Conservation (phyloP, 2,329 filamentous ascomycete species). For the Leptographium procerum region DNA sequence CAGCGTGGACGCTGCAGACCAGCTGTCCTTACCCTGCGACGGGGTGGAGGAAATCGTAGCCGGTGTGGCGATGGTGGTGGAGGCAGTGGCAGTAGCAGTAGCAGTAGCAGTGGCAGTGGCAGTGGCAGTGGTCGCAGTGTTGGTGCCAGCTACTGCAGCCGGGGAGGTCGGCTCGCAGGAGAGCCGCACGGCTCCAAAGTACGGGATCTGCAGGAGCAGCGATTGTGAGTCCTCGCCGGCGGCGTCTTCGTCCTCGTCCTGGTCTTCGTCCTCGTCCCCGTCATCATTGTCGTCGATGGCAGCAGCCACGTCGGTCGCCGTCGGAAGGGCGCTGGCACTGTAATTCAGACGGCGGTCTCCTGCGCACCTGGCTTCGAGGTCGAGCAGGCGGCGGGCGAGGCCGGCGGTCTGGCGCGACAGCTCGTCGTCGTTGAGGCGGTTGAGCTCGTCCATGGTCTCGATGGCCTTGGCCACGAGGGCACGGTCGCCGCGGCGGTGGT, state of each 20-base stretch:
- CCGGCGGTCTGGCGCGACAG: slow-evolving; percentile 19
- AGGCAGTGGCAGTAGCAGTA: too few species aligned
- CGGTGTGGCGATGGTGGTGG: neutral
- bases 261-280: too few species aligned
- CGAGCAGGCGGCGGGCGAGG: slow-evolving; percentile 24
- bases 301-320: neutral
- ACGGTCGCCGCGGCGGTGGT: slow-evolving; percentile 29
- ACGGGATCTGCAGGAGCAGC: slow-evolving; percentile 4
- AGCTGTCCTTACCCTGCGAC: neutral
- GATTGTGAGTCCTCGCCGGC: too few species aligned
- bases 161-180: neutral
- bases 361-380: slow-evolving; percentile 20
- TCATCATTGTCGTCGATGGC: neutral
- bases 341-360: neutral
- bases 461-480: slow-evolving; percentile 25
- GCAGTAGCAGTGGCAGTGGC: neutral
- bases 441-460: slow-evolving; percentile 20
- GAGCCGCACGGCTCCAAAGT: slow-evolving; percentile 4
- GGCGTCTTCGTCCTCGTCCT: too few species aligned
- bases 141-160: too few species aligned
- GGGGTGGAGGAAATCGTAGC: neutral
- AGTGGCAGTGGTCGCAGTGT: neutral
- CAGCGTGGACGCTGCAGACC: neutral
- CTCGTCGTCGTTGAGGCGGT: slow-evolving; percentile 14
- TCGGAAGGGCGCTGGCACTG: neutral